Evolutionary conservation across 768 basidiomycete species (phyloP), one percentile per base, ranked within the genome.

Genomic region (Podaxis sp.): DNA sequence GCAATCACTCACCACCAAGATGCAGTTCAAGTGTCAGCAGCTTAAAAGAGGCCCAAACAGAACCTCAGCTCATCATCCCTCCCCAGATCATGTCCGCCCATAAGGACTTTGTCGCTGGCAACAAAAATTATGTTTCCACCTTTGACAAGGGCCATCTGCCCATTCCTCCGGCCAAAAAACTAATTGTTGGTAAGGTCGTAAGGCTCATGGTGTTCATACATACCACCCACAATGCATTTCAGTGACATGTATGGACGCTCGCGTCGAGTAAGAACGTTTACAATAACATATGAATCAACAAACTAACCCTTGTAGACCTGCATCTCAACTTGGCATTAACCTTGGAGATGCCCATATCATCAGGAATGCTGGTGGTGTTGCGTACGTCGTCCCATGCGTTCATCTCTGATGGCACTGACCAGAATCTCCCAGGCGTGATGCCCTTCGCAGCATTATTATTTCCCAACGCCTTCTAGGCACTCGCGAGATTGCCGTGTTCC

Each of bases 191-290:
- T 74, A 53, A 55, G 71, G 63, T 13, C 38, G 5, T 11, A 18
- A 14, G 14, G 21, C 11, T 27, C 36, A 21, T 18, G 9, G 1
- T 5, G n/a, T 25, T 1, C n/a, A 6, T 38, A 13, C 21, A 47
- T 44, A 6, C 53, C 6, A 21, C 18, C 27, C 5, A 51, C 35
- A 14, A 25, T 7, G 9, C 23, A 21, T 35, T 25, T 18, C 55
- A 85, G 83, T 86, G 28, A 86, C 86, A 18, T 89, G 87, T 74
- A 91, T 89, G 87, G 88, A 89, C 69, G 86, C 87, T 53, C 84
- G 88, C 55, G 75, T 89, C 64, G 83, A 89, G 85, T 88, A 67
- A 67, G 76, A 28, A 16, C 3, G 25, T 4, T 61, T 57, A 32
- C 32, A 6, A 6, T 37, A 28, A 28, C 59, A 44, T 44, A 3